Percentiles rank a stretch among this genome's conserved stretches.
These are phyloP conservation scores for Amaranthus tricolor DNA, from an alignment of 179 eudicot species.

Conservation along the genomic window DNA sequence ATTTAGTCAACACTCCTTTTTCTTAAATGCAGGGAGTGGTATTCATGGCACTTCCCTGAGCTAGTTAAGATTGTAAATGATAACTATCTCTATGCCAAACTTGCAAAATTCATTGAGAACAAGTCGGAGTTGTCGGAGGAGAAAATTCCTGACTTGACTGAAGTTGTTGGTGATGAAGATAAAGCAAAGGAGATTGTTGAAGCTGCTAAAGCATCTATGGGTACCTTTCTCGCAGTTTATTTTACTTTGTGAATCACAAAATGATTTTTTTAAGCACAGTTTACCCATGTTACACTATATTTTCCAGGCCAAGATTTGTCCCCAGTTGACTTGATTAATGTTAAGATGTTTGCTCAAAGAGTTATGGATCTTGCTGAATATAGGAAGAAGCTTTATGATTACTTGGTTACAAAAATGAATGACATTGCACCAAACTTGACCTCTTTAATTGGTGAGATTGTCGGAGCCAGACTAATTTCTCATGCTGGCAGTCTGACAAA, in stretches of 20 bases:
- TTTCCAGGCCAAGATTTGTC: conserved; percentile 87
- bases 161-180: conserved; percentile 87
- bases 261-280: not conserved
- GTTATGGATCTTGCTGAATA: conserved; percentile 95
- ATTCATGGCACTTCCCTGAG: conserved; percentile 96
- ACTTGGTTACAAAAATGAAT: conserved; percentile 82
- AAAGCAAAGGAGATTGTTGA: conserved; percentile 94
- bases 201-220: conserved; percentile 98
- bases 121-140: conserved; percentile 80
- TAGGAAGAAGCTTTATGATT: conserved; percentile 82
- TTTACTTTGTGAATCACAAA: not conserved
- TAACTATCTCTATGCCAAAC: conserved; percentile 83
- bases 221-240: conserved; percentile 29
- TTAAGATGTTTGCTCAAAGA: conserved; percentile 82
- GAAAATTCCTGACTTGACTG: conserved; percentile 56
- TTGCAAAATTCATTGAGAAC: conserved; percentile 74
- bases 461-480: conserved; percentile 91
- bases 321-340: conserved; percentile 83
- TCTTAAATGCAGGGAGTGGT: conserved; percentile 76
- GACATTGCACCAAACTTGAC: conserved; percentile 97
- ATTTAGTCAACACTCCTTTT: not conserved
- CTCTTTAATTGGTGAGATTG: conserved; percentile 89
- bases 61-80: conserved; percentile 84
- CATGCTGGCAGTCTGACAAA: conserved; percentile 99
- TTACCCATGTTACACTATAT: conserved; percentile 10